Conservation (phyloP, 2,329 filamentous ascomycete species). For the Chaetomiaceae sp. region DNA sequence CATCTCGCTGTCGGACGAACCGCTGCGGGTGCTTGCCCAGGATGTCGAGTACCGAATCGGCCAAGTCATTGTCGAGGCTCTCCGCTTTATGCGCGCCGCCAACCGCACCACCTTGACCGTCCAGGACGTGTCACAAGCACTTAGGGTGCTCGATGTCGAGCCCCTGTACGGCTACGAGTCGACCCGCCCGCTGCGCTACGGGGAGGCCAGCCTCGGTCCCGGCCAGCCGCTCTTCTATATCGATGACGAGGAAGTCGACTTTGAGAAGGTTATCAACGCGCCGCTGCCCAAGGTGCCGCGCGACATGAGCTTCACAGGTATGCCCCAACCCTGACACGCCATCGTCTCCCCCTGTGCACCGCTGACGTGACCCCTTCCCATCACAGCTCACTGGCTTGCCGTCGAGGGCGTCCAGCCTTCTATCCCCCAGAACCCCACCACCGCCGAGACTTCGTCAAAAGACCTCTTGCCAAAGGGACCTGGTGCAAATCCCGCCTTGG, state of each 20-base stretch:
- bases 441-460: slow-evolving; percentile 74
- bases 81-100: slow-evolving; percentile 93
- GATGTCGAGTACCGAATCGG: slow-evolving; percentile 94
- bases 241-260: slow-evolving; percentile 97
- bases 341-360: not conserved
- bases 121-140: slow-evolving; percentile 80
- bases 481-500: slow-evolving; percentile 78
- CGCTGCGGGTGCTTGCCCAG: slow-evolving; percentile 79
- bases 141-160: slow-evolving; percentile 85
- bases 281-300: slow-evolving; percentile 90
- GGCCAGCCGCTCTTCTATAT: slow-evolving; percentile 96
- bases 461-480: slow-evolving; percentile 87
- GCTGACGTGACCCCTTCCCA: slow-evolving; percentile 9
- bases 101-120: slow-evolving; percentile 83
- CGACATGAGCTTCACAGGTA: slow-evolving; percentile 88
- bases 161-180: slow-evolving; percentile 96
- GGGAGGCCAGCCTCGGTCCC: slow-evolving; percentile 87
- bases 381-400: slow-evolving; percentile 86
- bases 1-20: slow-evolving; percentile 77
- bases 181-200: slow-evolving; percentile 80
- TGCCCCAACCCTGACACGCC: slow-evolving; percentile 26
- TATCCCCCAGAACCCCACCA: slow-evolving; percentile 92
- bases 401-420: slow-evolving; percentile 96
- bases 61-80: slow-evolving; percentile 86
- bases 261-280: slow-evolving; percentile 97